phyloP scores from a whole-genome alignment of 1,139 yeast genomes.

The Scheffersomyces cryptocercus region DNA sequence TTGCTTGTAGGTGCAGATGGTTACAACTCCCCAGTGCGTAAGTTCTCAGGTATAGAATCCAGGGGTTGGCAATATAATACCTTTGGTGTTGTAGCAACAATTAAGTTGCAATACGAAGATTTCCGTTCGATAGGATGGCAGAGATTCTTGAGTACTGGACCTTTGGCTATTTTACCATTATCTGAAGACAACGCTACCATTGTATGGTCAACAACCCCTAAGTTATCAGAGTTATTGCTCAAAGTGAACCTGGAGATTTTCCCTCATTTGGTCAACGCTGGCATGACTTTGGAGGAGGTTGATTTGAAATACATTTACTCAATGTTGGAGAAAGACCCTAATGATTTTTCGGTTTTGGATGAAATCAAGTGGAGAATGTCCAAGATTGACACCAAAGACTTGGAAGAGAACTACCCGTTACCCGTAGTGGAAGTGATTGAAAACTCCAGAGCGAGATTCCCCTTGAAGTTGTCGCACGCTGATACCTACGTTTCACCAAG shows the following conservation, averaged over 20 bases:
- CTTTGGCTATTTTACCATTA: slow-evolving; percentile 86
- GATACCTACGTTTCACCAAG: slow-evolving; percentile 84
- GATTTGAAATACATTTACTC: slow-evolving; percentile 42
- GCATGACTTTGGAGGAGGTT: slow-evolving; percentile 62
- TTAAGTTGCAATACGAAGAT: slow-evolving; percentile 72
- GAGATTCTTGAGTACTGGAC: slow-evolving; percentile 88
- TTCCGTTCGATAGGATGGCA: slow-evolving; percentile 85
- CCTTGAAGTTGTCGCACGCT: slow-evolving; percentile 85
- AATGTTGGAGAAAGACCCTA: slow-evolving; percentile 32
- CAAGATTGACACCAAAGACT: slow-evolving; percentile 38
- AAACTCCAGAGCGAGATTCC: slow-evolving; percentile 82
- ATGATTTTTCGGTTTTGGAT: slow-evolving; percentile 52
- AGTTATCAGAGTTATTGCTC: slow-evolving; percentile 63
- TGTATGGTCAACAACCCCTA: slow-evolving; percentile 91
- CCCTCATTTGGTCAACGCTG: slow-evolving; percentile 78
- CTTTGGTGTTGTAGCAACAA: slow-evolving; percentile 89
- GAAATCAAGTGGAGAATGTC: slow-evolving; percentile 77
- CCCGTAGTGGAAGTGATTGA: slow-evolving; percentile 59
- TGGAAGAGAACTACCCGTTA: slow-evolving; percentile 68
- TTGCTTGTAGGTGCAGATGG: slow-evolving; percentile 95
- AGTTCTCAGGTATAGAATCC: slow-evolving; percentile 76
- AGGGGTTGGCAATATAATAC: slow-evolving; percentile 92
- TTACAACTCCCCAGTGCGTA: slow-evolving; percentile 87
- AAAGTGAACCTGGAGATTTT: slow-evolving; percentile 63
- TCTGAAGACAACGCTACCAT: slow-evolving; percentile 84